Base-by-base conservation (phyloP, 805 yeast genomes). In the Maudiozyma serrabonitensis region DNA sequence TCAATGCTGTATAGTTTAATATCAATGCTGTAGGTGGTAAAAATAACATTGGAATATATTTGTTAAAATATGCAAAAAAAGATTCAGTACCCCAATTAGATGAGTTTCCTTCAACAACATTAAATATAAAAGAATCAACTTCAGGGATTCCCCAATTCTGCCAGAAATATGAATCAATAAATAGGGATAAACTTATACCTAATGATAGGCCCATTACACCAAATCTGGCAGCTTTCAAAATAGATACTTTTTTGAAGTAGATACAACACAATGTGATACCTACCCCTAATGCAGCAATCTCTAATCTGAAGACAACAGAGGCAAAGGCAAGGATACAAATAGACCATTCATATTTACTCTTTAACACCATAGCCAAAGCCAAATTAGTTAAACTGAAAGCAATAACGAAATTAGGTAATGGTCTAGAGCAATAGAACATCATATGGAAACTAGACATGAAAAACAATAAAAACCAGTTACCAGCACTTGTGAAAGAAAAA, bases 1-100 rank as follows among this genome's bases (percentile, higher is more conserved):
- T 65, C 43, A 66, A 61, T 4, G 75, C 79, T 13, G 68, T 54
- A n/a, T 61, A 47, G 41, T 64, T 67, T 50, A 68, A 62, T 54
- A 66, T 54, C 55, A 68, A 76, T 53, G 61, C 77, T 58, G 69
- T 74, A 69, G 74, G 75, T 37, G 72, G 75, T 52, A 61, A 64
- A 53, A 74, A 79, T 43, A 78, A 67, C 51, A 57, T 77, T 48
- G 58, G 59, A 50, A 56, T 56, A 50, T 57, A 70, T 45, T 71
- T 73, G 2, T 75, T 64, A 57, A 88, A 81, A 66, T 91, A 91
- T 0, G 86, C 76, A 37, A 66, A 53, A 57, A 74, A 76, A 4
- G 98, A 95, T 62, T 86, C 90, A 1, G 74, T 75, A 0, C 97
- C 98, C 97, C 97, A 91, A 15, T 79, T 72, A 1, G 76, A 64